Base-by-base conservation (phyloP, 306 rosid species). In the Prunus salicina region DNA sequence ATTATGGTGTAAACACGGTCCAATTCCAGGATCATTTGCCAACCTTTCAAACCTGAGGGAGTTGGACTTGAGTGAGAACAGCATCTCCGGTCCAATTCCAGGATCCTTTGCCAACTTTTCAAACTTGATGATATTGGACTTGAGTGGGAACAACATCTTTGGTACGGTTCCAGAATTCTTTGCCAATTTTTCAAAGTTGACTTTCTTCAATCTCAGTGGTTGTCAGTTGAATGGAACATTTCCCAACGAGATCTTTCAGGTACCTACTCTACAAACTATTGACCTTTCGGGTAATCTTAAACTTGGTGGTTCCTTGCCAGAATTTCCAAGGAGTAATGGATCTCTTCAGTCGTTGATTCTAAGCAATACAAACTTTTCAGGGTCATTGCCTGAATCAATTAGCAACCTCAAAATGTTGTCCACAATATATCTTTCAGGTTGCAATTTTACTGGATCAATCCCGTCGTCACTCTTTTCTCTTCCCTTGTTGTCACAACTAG, bases 311-410 rank as follows among this genome's bases (percentile, higher is more conserved):
- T 57, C 74, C 14, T 34, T 83, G 9, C 83, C 78, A 9, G 56
- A 53, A 12, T 79, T 76, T 52, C 63, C 13, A 7, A 34, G 1
- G 12, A 0, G 22, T 0, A 51, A 4, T 19, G 67, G 63, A 13
- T 12, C 65, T 8, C 63, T 79, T 27, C 34, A 4, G 41, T 41
- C 3, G 0, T 18, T 80, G 61, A 1, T 4, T 1, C 77, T 80
- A 6, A 1, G 0, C 1, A 0, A 0, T 22, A 61, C 79, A 10
- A 52, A 1, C 0, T 84, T 84, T 64, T 74, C 83, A 2, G 69
- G 83, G 32, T 15, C 28, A n/a, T 7, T 65, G 38, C 81, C 81
- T 1, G 30, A 79, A 8, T 79, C 80, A 2, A 75, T 82, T 22
- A 68, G 83, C 1, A n/a, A 56, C 46, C 79, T 73, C 3, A 38